Base-by-base conservation (phyloP, 2,329 filamentous ascomycete species). In the Acephala macrosclerotiorum region DNA sequence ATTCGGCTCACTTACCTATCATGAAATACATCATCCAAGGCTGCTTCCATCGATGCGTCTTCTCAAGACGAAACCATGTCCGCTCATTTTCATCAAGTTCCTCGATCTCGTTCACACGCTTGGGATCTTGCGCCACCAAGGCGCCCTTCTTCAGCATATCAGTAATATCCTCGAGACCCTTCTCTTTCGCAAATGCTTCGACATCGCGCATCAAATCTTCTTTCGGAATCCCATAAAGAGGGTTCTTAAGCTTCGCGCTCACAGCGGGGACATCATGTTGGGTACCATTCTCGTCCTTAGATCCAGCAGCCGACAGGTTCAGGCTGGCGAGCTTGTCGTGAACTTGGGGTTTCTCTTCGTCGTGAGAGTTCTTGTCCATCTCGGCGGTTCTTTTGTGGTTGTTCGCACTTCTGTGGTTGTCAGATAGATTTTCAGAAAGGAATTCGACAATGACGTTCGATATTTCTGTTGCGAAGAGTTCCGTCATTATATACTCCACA, bases 121-220 rank as follows among this genome's bases (percentile, higher is more conserved):
- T 79, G 0, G 91, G 91, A 70, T 90, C 87, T 75, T 92, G 90
- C 2, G 92, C 92, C 20, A 94, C 85, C 12, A 95, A 82, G 3
- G 91, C 92, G 38, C 91, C 92, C 72, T 89, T 90, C 60, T 85
- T 82, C 60, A 94, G 82, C 18, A 90, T 74, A 3, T 80, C 78
- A 2, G 87, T 78, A 69, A 90, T 83, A 61, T 90, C 85, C 1
- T 80, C 77, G 29, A 94, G 81, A 11, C 55, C 63, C 70, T 90
- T 85, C 49, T 84, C 79, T 16, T 80, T 79, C 45, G 88, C 89
- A 72, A 91, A 92, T n/a, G 81, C 80, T 60, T 87, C 82, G 36
- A 89, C 89, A 60, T 88, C 80, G 42, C 75, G 74, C 62, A 88
- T 77, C 8, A 89, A 81, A 69, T 79, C 76, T 55, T 78, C 81